Conservation (phyloP, 805 yeast species). For the Barnettozyma botsteinii region DNA sequence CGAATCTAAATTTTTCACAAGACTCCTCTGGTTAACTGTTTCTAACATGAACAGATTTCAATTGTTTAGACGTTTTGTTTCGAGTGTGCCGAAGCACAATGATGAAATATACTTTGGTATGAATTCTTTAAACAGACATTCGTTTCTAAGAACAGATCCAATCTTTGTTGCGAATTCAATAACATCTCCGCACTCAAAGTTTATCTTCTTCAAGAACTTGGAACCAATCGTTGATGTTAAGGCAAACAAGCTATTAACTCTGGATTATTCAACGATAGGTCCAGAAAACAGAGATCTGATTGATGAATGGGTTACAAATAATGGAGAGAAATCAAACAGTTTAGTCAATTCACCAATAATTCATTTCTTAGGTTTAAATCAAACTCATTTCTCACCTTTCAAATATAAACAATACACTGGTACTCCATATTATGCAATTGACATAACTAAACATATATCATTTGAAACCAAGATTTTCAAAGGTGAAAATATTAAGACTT, state of each 20-base stretch:
- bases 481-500: slow-evolving; percentile 1
- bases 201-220: slow-evolving; percentile 31
- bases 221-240: slow-evolving; percentile 24
- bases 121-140: slow-evolving; percentile 48
- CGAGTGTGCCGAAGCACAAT: neutral
- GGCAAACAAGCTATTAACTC: slow-evolving; percentile 5
- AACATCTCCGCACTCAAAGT: slow-evolving; percentile 38
- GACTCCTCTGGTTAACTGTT: too few relatives aligned
- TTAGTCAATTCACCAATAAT: slow-evolving; percentile 17
- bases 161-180: slow-evolving; percentile 41
- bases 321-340: slow-evolving; percentile 6
- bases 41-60: neutral
- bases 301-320: slow-evolving; percentile 21
- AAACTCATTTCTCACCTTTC: slow-evolving; percentile 32
- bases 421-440: slow-evolving; percentile 60
- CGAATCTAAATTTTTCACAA: too few relatives aligned
- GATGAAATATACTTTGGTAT: slow-evolving; percentile 39
- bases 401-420: slow-evolving; percentile 50
- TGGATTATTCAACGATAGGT: slow-evolving; percentile 16
- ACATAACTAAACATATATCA: slow-evolving; percentile 34
- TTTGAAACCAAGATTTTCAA: slow-evolving; percentile 8
- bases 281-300: slow-evolving; percentile 12
- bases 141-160: slow-evolving; percentile 47
- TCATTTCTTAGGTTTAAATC: slow-evolving; percentile 39
- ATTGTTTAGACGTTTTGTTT: neutral